Percentiles rank a stretch among this genome's conserved stretches.
These are phyloP conservation scores for Daucus carota DNA, from an alignment of 129 eudicot genomes.

Conservation along the genomic window DNA sequence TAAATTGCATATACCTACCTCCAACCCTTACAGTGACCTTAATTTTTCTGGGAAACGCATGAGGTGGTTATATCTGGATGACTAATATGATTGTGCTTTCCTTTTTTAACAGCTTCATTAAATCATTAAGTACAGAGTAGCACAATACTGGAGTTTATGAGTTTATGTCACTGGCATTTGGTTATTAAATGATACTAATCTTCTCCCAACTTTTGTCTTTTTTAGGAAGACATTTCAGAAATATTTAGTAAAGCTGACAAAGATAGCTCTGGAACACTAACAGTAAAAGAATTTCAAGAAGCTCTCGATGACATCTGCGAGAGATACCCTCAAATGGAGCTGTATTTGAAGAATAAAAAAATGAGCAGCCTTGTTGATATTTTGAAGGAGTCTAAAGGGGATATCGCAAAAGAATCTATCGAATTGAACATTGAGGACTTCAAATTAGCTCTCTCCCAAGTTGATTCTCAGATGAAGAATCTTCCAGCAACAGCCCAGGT, in stretches of 20 bases:
- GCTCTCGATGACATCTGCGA: slow-evolving; percentile 68
- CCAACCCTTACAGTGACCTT: not conserved
- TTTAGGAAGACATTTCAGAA: slow-evolving; percentile 68
- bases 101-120: not conserved
- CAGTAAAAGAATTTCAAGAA: slow-evolving; percentile 76
- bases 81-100: not conserved
- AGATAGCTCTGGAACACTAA: slow-evolving; percentile 76
- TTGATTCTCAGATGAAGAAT: slow-evolving; percentile 85
- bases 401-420: slow-evolving; percentile 49
- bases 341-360: slow-evolving; percentile 56
- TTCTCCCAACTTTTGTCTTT: not conserved
- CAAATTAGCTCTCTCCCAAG: slow-evolving; percentile 69
- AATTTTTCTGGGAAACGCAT: not conserved
- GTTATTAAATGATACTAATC: not conserved
- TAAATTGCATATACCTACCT: not conserved
- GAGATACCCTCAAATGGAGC: slow-evolving; percentile 83
- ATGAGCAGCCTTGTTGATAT: slow-evolving; percentile 61
- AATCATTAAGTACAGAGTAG: not conserved
- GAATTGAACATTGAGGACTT: slow-evolving; percentile 70
- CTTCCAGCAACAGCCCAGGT: slow-evolving; percentile 98
- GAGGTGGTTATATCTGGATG: not conserved
- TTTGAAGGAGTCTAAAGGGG: slow-evolving; percentile 64
- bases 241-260: slow-evolving; percentile 73
- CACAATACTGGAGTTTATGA: not conserved
- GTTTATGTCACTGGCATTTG: not conserved